Evolutionary conservation across 257 asterid species (phyloP).

Genomic region (Fraxinus cuspidata): DNA sequence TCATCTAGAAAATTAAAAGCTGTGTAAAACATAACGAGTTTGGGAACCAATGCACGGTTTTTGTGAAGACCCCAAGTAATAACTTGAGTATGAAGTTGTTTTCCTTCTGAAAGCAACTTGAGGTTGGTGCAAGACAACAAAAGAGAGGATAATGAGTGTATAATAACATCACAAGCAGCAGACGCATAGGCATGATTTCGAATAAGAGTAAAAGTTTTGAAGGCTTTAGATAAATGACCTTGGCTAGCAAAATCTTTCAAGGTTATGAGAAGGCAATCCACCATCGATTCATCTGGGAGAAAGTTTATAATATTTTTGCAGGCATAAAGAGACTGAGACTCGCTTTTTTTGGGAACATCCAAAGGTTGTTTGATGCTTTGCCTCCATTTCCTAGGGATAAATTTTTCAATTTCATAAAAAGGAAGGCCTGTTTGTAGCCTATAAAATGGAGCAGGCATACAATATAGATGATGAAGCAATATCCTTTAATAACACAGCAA

Average conservation of each 20-base stretch:
- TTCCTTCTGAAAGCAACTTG: constrained; percentile 57
- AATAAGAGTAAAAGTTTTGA: constrained; percentile 51
- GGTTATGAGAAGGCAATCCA: constrained; percentile 49
- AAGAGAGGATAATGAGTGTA: constrained; percentile 59
- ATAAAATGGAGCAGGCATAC: constrained; percentile 48
- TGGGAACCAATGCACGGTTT: constrained; percentile 54
- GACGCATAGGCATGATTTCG: constrained; percentile 46
- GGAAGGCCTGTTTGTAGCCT: constrained; percentile 43
- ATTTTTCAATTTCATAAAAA: constrained; percentile 44
- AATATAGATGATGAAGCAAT: constrained; percentile 20
- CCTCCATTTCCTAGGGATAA: constrained; percentile 60
- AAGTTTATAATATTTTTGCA: constrained; percentile 27
- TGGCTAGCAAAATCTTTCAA: constrained; percentile 58
- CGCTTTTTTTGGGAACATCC: constrained; percentile 24
- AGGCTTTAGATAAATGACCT: constrained; percentile 67
- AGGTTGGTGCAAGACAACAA: constrained; percentile 55
- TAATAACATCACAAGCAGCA: constrained; percentile 39
- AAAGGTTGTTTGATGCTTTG: constrained; percentile 25
- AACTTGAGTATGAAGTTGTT: constrained; percentile 71
- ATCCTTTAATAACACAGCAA: constrained; percentile 31
- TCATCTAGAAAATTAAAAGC: constrained; percentile 45
- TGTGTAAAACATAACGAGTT: constrained; percentile 55
- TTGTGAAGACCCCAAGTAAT: constrained; percentile 60
- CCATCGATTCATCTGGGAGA: constrained; percentile 43
- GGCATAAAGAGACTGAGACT: constrained; percentile 8